Conservation (phyloP, 1,139 yeast species). For the Fermentozyma sake region DNA sequence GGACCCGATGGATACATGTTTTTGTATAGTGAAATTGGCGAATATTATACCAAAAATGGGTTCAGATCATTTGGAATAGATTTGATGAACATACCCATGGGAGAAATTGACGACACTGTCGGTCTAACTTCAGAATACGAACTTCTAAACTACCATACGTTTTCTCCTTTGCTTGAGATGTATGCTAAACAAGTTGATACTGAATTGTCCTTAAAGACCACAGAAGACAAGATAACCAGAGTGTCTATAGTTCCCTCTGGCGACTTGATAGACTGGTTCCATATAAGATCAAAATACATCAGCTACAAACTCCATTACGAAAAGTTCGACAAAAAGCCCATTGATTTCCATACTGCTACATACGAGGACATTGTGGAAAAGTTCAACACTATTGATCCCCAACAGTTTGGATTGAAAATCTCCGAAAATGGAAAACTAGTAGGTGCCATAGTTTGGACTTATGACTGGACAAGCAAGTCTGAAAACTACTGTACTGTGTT, state of each 20-base stretch:
- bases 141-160: slow-evolving; percentile 28
- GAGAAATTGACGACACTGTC: slow-evolving; percentile 5
- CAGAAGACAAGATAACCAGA: slow-evolving; percentile 24
- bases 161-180: slow-evolving; percentile 20
- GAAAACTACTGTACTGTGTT: slow-evolving; percentile 27
- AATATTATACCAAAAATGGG: slow-evolving; percentile 57
- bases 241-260: slow-evolving; percentile 27
- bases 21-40: slow-evolving; percentile 71
- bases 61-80: slow-evolving; percentile 50
- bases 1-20: slow-evolving; percentile 42
- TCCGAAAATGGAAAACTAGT: slow-evolving; percentile 12
- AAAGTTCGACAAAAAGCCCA: slow-evolving; percentile 7
- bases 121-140: slow-evolving; percentile 8
- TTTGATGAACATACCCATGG: slow-evolving; percentile 20
- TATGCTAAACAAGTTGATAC: slow-evolving; percentile 19
- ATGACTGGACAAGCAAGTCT: slow-evolving; percentile 25
- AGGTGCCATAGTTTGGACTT: slow-evolving; percentile 39
- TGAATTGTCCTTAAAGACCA: slow-evolving; percentile 15
- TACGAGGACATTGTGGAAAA: slow-evolving; percentile 21
- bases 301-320: slow-evolving; percentile 25
- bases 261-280: slow-evolving; percentile 41
- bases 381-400: slow-evolving; percentile 22
- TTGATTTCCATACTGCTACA: slow-evolving; percentile 21
- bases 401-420: slow-evolving; percentile 30
- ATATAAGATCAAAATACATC: slow-evolving; percentile 36